Conservation (phyloP, 1,139 yeast genomes). For the Candida dubliniensis region DNA sequence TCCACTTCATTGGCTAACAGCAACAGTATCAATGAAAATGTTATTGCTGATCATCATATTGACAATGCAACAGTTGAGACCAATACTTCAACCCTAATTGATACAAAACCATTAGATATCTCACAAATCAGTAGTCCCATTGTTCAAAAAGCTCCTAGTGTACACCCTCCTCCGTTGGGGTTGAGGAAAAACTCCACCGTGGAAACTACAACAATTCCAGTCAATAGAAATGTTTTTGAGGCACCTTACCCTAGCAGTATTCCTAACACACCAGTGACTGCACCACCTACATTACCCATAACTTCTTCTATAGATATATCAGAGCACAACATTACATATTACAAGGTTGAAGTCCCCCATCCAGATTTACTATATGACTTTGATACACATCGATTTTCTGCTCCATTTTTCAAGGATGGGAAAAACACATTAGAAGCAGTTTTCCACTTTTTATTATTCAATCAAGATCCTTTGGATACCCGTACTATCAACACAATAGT, state of each 20-base stretch:
- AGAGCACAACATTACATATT: constrained; percentile 21
- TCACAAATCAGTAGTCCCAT: constrained; percentile 4
- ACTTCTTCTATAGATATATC: constrained; percentile 16
- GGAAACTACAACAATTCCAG: neutral
- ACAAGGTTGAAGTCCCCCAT: constrained; percentile 48
- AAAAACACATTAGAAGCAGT: constrained; percentile 59
- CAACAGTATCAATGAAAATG: neutral
- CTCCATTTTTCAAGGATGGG: constrained; percentile 9
- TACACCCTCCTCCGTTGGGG: neutral
- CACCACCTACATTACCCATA: constrained; percentile 5
- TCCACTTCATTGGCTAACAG: neutral
- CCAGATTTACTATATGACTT: constrained; percentile 65
- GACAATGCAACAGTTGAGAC: neutral
- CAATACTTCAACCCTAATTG: neutral
- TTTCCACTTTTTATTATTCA: constrained; percentile 69
- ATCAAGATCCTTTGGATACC: constrained; percentile 17
- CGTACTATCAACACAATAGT: constrained; percentile 46
- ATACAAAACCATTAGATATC: constrained; percentile 3
- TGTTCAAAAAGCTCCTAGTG: neutral
- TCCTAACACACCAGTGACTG: constrained; percentile 6
- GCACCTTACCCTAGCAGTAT: constrained; percentile 3
- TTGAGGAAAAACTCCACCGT: constrained; percentile 1
- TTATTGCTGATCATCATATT: neutral
- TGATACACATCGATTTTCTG: constrained; percentile 29
- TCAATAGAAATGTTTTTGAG: neutral